Evolutionary conservation across 2,329 filamentous ascomycete genomes (phyloP).

Genomic region (Ascochyta pisi): DNA sequence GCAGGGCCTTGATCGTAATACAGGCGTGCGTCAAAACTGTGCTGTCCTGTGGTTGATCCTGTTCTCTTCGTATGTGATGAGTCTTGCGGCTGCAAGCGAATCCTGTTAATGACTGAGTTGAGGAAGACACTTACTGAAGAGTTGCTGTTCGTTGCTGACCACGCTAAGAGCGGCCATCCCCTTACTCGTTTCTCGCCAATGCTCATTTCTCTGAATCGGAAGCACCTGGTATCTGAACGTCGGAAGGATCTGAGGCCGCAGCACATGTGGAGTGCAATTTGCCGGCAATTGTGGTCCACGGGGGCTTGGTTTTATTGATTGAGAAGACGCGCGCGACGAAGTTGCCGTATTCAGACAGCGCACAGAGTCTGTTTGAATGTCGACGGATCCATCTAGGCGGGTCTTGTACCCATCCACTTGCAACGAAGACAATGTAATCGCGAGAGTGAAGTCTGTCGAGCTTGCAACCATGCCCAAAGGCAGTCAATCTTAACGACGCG

Average conservation of each 20-base stretch:
- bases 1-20: no score
- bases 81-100: no score
- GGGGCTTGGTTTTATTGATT: neutral
- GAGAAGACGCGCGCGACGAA: neutral
- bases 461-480: neutral
- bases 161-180: neutral
- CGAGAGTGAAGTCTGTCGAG: neutral
- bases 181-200: constrained; percentile 3
- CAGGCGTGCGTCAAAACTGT: no score
- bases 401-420: no score
- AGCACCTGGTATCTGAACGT: neutral
- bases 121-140: neutral
- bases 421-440: neutral
- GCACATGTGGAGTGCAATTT: constrained; percentile 9
- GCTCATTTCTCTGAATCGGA: constrained; percentile 1
- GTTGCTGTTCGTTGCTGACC: neutral
- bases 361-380: constrained; percentile 1
- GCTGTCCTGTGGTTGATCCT: no score
- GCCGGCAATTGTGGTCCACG: constrained; percentile 1
- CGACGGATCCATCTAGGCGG: neutral
- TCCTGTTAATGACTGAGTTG: no score
- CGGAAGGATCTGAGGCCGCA: constrained; percentile 1
- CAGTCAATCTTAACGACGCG: neutral
- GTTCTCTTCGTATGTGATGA: no score
- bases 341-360: neutral